phyloP scores from a whole-genome alignment of 2,329 filamentous ascomycete genomes.

The Penicillium verrucosum region DNA sequence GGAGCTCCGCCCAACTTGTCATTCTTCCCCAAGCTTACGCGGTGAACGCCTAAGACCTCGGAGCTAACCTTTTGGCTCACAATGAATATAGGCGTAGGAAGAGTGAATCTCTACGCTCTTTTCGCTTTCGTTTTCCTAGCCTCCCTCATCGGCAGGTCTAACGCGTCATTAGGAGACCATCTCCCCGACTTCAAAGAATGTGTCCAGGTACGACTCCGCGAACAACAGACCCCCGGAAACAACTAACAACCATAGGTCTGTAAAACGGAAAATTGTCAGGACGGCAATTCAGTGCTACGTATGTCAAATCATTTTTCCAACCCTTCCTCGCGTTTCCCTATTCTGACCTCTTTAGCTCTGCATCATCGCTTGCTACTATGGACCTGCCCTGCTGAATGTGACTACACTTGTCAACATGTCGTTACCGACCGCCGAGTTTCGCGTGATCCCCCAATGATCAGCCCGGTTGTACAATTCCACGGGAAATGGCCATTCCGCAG shows the following conservation, averaged over 20 bases:
- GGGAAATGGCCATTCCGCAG: slow-evolving; percentile 98
- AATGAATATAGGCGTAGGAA: slow-evolving; percentile 26
- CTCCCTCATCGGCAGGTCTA: slow-evolving; percentile 38
- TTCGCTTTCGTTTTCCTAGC: slow-evolving; percentile 35
- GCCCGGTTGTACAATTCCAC: slow-evolving; percentile 83
- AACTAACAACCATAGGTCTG: slow-evolving; percentile 62
- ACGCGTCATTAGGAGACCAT: slow-evolving; percentile 77
- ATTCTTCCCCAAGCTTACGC: slow-evolving; percentile 16
- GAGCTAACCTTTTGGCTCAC: slow-evolving; percentile 16
- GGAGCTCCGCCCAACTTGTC: slow-evolving; percentile 17
- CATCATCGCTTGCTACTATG: slow-evolving; percentile 84
- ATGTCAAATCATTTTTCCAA: slow-evolving; percentile 37
- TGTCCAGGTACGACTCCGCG: slow-evolving; percentile 60
- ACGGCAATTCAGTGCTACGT: slow-evolving; percentile 68
- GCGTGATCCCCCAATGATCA: slow-evolving; percentile 60
- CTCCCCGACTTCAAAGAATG: slow-evolving; percentile 86
- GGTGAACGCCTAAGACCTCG: slow-evolving; percentile 12
- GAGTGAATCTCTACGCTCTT: slow-evolving; percentile 21
- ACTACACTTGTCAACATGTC: slow-evolving; percentile 96
- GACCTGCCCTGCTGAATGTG: slow-evolving; percentile 91
- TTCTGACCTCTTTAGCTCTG: slow-evolving; percentile 57
- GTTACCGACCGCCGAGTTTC: slow-evolving; percentile 70
- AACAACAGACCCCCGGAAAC: slow-evolving; percentile 1
- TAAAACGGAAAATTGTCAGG: slow-evolving; percentile 71
- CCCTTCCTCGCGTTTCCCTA: slow-evolving; percentile 7